Evolutionary conservation across 2,329 filamentous ascomycete genomes (phyloP).

Genomic region (Aphanocladium album): DNA sequence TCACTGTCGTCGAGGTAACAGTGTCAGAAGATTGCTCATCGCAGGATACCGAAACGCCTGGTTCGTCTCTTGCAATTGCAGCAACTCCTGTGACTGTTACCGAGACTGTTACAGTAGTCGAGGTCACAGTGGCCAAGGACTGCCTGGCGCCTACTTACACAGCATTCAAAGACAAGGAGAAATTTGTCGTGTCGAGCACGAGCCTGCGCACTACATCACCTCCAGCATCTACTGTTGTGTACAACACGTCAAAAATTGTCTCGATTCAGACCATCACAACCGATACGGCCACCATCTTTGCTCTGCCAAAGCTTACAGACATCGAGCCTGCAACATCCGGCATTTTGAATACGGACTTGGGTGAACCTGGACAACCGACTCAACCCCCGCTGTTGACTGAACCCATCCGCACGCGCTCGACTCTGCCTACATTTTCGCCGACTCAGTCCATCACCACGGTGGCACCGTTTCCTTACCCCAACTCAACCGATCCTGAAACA

Average conservation of each 20-base stretch:
- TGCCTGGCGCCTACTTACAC: background rate
- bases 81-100: background rate
- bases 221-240: background rate
- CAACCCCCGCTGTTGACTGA: constrained; percentile 17
- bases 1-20: constrained; percentile 1
- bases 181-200: background rate
- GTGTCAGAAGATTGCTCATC: constrained; percentile 1
- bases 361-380: constrained; percentile 2
- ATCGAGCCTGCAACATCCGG: constrained; percentile 5
- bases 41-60: too few species aligned
- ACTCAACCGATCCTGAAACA: background rate
- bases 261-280: background rate
- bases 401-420: constrained; percentile 29
- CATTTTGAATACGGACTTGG: constrained; percentile 1
- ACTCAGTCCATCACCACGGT: constrained; percentile 7
- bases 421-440: constrained; percentile 20
- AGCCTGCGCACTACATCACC: background rate
- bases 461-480: background rate
- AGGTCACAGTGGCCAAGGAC: background rate
- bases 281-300: background rate
- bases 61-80: background rate
- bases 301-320: background rate
- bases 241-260: constrained; percentile 1
- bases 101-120: background rate
- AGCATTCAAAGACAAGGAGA: background rate